These are phyloP conservation scores for Limonium bicolor DNA, from an alignment of 148 eudicot genomes.

Conservation along the genomic window DNA sequence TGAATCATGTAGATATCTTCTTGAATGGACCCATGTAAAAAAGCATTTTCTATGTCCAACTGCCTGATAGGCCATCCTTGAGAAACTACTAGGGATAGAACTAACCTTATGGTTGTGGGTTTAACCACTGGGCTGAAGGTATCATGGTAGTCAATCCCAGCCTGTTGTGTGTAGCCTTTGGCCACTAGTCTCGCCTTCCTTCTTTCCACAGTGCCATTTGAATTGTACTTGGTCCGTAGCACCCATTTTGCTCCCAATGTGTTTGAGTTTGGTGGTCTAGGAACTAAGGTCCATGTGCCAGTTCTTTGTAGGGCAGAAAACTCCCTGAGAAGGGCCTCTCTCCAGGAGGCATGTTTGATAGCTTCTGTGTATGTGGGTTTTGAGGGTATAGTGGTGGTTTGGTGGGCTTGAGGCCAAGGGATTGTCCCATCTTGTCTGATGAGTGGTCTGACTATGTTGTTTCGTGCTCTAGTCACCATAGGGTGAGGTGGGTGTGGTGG, in stretches of 20 bases:
- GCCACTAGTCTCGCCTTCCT: not conserved
- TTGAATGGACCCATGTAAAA: not conserved
- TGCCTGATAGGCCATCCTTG: not conserved
- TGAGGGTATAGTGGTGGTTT: not conserved
- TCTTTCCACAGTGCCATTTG: not conserved
- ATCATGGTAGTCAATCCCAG: not conserved
- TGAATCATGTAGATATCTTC: too few relatives aligned
- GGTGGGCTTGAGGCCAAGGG: not conserved
- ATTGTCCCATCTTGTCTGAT: not conserved
- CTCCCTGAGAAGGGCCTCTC: not conserved
- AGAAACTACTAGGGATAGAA: not conserved
- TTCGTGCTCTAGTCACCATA: not conserved
- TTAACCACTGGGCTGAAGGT: not conserved
- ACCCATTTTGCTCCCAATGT: not conserved
- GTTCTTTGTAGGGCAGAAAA: not conserved
- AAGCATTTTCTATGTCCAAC: not conserved
- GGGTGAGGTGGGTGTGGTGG: not conserved
- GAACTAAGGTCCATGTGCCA: not conserved
- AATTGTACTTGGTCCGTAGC: not conserved
- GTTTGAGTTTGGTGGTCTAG: not conserved
- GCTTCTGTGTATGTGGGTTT: not conserved
- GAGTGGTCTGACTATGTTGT: not conserved
- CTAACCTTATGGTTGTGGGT: not conserved
- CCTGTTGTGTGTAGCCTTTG: not conserved
- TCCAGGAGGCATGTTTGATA: not conserved